These are phyloP conservation scores for Pyrus betulifolia DNA, from an alignment of 306 rosid genomes.

Conservation along the genomic window DNA sequence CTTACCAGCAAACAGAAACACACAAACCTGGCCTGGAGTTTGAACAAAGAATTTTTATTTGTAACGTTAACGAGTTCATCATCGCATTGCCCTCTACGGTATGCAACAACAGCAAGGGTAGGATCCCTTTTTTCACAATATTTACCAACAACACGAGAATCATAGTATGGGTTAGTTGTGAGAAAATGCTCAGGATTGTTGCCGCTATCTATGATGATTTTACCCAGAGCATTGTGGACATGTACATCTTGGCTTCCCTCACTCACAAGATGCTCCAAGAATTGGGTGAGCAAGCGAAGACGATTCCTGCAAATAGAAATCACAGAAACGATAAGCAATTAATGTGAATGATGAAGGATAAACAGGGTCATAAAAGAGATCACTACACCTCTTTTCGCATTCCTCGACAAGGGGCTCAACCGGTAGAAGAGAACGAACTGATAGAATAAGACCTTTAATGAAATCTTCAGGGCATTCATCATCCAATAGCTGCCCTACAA, in stretches of 20 bases:
- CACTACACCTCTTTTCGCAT: conserved; percentile 83
- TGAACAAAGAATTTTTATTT: conserved; percentile 90
- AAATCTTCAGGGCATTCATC: conserved; percentile 99
- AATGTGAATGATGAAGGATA: conserved; percentile 9
- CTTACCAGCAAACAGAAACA: neutral
- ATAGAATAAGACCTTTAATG: conserved; percentile 90
- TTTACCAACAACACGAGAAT: conserved; percentile 97
- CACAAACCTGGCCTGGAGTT: conserved; percentile 95
- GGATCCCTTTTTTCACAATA: conserved; percentile 98
- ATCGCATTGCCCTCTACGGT: conserved; percentile 92
- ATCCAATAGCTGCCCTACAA: conserved; percentile 96
- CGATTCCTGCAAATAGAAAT: conserved; percentile 62
- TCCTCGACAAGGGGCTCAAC: conserved; percentile 95
- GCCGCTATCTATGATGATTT: conserved; percentile 94
- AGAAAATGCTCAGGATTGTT: conserved; percentile 98
- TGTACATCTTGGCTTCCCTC: conserved; percentile 99
- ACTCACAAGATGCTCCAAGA: conserved; percentile 96
- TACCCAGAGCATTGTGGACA: conserved; percentile 97
- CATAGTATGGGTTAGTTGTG: conserved; percentile 95
- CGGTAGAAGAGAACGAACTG: conserved; percentile 94
- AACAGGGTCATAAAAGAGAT: neutral
- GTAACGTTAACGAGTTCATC: conserved; percentile 91
- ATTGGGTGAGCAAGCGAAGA: conserved; percentile 84
- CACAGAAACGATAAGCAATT: conserved; percentile 8
- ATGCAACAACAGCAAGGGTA: conserved; percentile 95